phyloP scores from a whole-genome alignment of 768 basidiomycete genomes.

The Lentinula sp. region DNA sequence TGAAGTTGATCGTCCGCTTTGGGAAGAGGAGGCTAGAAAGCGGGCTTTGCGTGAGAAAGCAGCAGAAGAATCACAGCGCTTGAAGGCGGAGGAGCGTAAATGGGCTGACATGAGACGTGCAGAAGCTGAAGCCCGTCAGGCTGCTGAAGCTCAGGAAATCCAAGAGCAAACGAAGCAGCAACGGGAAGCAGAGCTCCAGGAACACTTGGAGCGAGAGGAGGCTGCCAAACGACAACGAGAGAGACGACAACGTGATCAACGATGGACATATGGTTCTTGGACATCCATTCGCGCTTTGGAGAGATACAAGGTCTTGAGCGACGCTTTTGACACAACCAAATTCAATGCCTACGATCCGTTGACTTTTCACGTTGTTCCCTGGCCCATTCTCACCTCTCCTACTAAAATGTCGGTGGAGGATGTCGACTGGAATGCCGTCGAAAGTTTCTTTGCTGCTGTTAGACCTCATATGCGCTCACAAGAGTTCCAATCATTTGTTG shows the following conservation, averaged over 20 bases:
- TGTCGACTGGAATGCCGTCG: slow-evolving; percentile 66
- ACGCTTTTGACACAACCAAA: slow-evolving; percentile 56
- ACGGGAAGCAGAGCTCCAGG: slow-evolving; percentile 9
- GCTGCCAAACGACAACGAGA: slow-evolving; percentile 31
- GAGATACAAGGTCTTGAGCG: slow-evolving; percentile 53
- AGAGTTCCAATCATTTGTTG: slow-evolving; percentile 60
- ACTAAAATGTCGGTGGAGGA: slow-evolving; percentile 50
- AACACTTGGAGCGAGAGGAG: slow-evolving; percentile 23
- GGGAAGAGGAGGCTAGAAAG: slow-evolving; percentile 48
- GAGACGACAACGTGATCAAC: slow-evolving; percentile 39
- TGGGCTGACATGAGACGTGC: slow-evolving; percentile 19
- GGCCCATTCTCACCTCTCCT: slow-evolving; percentile 64
- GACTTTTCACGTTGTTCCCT: slow-evolving; percentile 61
- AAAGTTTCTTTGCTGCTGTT: slow-evolving; percentile 59
- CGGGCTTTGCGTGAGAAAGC: slow-evolving; percentile 35
- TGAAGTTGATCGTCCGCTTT: slow-evolving; percentile 55
- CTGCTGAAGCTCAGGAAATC: slow-evolving; percentile 20
- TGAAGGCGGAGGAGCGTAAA: slow-evolving; percentile 15
- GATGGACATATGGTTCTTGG: slow-evolving; percentile 62
- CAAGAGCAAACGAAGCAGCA: slow-evolving; percentile 6
- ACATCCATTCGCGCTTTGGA: slow-evolving; percentile 62
- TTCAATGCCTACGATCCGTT: slow-evolving; percentile 49
- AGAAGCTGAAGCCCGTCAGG: slow-evolving; percentile 19
- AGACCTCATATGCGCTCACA: slow-evolving; percentile 45
- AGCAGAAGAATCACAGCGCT: slow-evolving; percentile 33